These are phyloP conservation scores for Thermoascus crustaceus DNA, from an alignment of 2,329 filamentous ascomycete species.

Conservation along the genomic window DNA sequence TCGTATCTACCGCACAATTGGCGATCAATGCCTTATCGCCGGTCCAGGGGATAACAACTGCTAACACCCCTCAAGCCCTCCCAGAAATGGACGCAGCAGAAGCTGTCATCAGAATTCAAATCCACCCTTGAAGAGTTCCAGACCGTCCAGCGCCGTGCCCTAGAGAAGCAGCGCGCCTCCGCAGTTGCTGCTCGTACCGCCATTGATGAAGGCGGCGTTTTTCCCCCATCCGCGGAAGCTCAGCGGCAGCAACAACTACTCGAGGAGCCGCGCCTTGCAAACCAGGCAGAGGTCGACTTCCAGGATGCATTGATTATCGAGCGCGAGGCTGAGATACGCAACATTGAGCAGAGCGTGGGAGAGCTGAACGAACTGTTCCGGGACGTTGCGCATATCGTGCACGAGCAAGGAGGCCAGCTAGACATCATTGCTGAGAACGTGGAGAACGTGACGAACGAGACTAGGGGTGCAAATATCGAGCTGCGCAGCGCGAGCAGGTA, in stretches of 20 bases:
- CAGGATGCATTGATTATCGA: conserved; percentile 93
- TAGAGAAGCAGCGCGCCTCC: conserved; percentile 87
- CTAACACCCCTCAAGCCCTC: conserved; percentile 54
- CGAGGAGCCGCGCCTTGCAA: conserved; percentile 69
- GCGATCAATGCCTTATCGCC: background rate
- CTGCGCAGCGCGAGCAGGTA: conserved; percentile 78
- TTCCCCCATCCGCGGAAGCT: conserved; percentile 28
- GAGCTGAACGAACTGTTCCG: conserved; percentile 95
- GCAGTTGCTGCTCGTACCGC: conserved; percentile 75
- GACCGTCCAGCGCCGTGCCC: conserved; percentile 74
- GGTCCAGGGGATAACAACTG: conserved; percentile 2
- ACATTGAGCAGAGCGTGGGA: conserved; percentile 92
- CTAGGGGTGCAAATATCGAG: conserved; percentile 76
- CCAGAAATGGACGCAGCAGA: conserved; percentile 94
- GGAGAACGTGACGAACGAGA: conserved; percentile 71
- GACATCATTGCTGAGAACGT: conserved; percentile 86
- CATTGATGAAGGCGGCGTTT: conserved; percentile 49
- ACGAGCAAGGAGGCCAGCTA: conserved; percentile 82
- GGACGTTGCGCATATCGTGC: conserved; percentile 95
- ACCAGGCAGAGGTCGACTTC: conserved; percentile 94
- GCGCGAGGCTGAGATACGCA: conserved; percentile 91
- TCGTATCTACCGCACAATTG: background rate
- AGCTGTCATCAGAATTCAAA: conserved; percentile 88
- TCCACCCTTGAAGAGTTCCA: conserved; percentile 86
- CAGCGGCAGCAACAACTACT: conserved; percentile 59